phyloP scores from a whole-genome alignment of 495 filamentous ascomycete species.

The Podospora anserina region DNA sequence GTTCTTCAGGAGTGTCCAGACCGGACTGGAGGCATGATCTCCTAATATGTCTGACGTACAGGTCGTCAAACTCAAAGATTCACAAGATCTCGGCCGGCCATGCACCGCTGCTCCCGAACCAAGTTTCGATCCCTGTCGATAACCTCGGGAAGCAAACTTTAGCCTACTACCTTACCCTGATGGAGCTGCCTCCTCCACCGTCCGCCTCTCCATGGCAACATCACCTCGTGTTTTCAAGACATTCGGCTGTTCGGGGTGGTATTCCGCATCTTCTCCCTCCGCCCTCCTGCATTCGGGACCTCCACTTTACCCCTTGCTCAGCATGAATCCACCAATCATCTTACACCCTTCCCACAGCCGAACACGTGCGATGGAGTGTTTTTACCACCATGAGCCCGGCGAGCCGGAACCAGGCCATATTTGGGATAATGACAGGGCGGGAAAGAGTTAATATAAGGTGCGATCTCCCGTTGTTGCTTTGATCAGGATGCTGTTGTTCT shows the following conservation, averaged over 20 bases:
- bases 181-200: background rate
- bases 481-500: constrained; percentile 5
- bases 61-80: too few species aligned
- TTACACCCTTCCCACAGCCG: constrained; percentile 13
- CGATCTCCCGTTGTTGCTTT: background rate
- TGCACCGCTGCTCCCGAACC: background rate
- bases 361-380: background rate
- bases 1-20: too few species aligned
- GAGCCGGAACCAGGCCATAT: constrained; percentile 14
- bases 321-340: constrained; percentile 32
- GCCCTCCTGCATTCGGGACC: constrained; percentile 31
- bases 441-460: constrained; percentile 4
- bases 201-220: background rate
- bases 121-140: background rate
- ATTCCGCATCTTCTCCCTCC: constrained; percentile 33
- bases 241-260: constrained; percentile 29
- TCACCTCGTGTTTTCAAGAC: background rate
- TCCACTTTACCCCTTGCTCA: constrained; percentile 12
- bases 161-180: background rate
- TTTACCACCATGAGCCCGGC: constrained; percentile 14
- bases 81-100: background rate
- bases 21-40: too few species aligned
- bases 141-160: constrained; percentile 2
- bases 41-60: too few species aligned
- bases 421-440: background rate